phyloP scores from a whole-genome alignment of 257 asterid genomes.

The Thymus quinquecostatus region DNA sequence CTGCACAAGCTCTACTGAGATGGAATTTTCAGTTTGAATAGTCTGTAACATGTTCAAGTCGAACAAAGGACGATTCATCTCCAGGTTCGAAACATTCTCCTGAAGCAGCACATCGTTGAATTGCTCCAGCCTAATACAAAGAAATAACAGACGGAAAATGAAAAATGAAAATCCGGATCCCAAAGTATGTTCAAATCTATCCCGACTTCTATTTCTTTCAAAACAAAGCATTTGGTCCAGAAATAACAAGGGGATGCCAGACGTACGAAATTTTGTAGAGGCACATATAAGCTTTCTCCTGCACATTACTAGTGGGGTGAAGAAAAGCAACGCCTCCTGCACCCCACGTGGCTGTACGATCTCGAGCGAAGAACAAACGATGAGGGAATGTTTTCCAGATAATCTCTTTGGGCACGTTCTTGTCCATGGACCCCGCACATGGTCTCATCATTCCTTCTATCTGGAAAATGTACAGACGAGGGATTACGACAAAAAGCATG shows the following conservation, averaged over 20 bases:
- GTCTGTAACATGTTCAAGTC: slow-evolving; percentile 55
- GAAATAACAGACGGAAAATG: background rate
- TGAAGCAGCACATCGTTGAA: slow-evolving; percentile 82
- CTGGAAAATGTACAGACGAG: slow-evolving; percentile 48
- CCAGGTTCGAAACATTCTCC: slow-evolving; percentile 62
- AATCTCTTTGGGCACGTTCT: slow-evolving; percentile 63
- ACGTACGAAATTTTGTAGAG: slow-evolving; percentile 89
- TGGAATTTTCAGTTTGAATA: slow-evolving; percentile 53
- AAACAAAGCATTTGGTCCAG: no score
- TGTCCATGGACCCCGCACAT: slow-evolving; percentile 80
- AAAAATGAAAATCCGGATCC: slow-evolving; percentile 7
- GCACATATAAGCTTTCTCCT: slow-evolving; percentile 72
- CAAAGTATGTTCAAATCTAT: slow-evolving; percentile 10
- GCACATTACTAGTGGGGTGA: slow-evolving; percentile 60
- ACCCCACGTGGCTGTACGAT: slow-evolving; percentile 79
- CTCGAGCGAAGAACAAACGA: slow-evolving; percentile 86
- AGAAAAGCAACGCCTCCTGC: slow-evolving; percentile 98
- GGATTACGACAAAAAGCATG: slow-evolving; percentile 1
- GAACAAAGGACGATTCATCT: slow-evolving; percentile 61
- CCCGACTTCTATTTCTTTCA: background rate
- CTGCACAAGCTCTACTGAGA: slow-evolving; percentile 61
- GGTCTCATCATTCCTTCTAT: slow-evolving; percentile 73
- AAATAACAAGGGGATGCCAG: slow-evolving; percentile 4
- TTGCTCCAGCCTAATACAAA: slow-evolving; percentile 77
- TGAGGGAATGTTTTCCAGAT: slow-evolving; percentile 76